Evolutionary conservation across 768 basidiomycete species (phyloP), one percentile per base, ranked within the genome.

Genomic region (Pulveroboletus sp.): DNA sequence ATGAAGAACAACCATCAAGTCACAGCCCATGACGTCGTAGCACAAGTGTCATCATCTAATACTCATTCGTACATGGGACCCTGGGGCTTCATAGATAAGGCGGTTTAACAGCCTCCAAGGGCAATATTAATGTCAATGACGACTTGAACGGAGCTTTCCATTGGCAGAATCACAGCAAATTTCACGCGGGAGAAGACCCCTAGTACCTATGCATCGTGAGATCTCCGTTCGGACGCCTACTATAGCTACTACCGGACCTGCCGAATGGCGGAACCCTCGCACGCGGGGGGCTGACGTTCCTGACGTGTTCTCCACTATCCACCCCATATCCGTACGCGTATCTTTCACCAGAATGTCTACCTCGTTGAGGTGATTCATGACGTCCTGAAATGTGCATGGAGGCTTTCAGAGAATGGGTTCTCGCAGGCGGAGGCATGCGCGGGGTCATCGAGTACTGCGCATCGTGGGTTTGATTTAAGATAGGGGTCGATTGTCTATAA

Each of bases 221-320:
- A 8, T 48, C 37, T 6, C 13, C 29, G 25, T 43, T 37, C 32
- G 7, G 40, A 16, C 23, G 24, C 29, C 20, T n/a, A n/a, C n/a
- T 24, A 24, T 57, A 37, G 14, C 50, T 45, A 25, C 42, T 20
- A 12, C 29, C 19, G 4, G 47, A 24, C 29, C 41, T 32, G 29
- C 37, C 35, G 19, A 14, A 33, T 2, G 45, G 12, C n/a, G 25
- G 16, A 29, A 31, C 45, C 51, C 36, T 50, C 34, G 55, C 46
- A 7, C 14, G 50, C 33, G 54, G 52, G 20, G 45, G 25, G 13
- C 37, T 36, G 8, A 19, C 43, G 11, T n/a, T n/a, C n/a, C n/a
- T n/a, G n/a, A n/a, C n/a, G 16, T 29, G 39, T 1, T 19, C 34
- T 16, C 29, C n/a, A n/a, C n/a, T 41, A 19, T 24, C 32, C 17